Conservation (phyloP, 805 yeast species). For the Alloascoidea africana region DNA sequence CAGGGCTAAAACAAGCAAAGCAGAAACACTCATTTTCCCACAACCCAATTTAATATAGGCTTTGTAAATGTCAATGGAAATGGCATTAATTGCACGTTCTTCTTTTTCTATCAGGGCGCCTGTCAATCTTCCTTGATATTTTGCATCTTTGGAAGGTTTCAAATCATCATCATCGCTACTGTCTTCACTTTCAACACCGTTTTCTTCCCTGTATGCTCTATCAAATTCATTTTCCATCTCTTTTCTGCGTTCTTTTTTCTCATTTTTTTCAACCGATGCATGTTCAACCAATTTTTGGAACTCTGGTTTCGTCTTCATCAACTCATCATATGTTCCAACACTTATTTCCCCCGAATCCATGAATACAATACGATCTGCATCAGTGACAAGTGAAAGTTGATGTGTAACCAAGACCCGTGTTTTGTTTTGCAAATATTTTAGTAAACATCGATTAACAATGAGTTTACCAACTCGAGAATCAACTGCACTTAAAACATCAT, state of each 20-base stretch:
- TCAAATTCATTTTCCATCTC: conserved; percentile 10
- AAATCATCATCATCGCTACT: conserved; percentile 11
- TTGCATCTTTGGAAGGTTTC: conserved; percentile 10
- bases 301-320: conserved; percentile 26
- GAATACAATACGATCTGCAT: conserved; percentile 58
- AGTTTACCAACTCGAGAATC: conserved; percentile 77
- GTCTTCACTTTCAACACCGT: conserved; percentile 3
- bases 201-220: conserved; percentile 4
- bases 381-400: conserved; percentile 54
- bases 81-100: conserved; percentile 7
- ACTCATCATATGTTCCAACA: conserved; percentile 44
- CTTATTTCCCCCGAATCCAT: conserved; percentile 41
- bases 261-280: conserved; percentile 19
- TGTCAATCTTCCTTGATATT: conserved; percentile 8
- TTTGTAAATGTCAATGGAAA: conserved; percentile 25
- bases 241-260: conserved; percentile 5
- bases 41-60: conserved; percentile 36
- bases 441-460: conserved; percentile 53
- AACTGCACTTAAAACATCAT: conserved; percentile 79
- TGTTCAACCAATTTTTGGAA: conserved; percentile 38
- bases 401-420: conserved; percentile 78
- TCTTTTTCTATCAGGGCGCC: conserved; percentile 6
- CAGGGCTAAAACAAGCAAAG: conserved; percentile 33
- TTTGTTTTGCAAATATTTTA: conserved; percentile 36
- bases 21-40: conserved; percentile 26